Conservation (phyloP, 2,329 filamentous ascomycete species). For the Microdochium bolleyi region DNA sequence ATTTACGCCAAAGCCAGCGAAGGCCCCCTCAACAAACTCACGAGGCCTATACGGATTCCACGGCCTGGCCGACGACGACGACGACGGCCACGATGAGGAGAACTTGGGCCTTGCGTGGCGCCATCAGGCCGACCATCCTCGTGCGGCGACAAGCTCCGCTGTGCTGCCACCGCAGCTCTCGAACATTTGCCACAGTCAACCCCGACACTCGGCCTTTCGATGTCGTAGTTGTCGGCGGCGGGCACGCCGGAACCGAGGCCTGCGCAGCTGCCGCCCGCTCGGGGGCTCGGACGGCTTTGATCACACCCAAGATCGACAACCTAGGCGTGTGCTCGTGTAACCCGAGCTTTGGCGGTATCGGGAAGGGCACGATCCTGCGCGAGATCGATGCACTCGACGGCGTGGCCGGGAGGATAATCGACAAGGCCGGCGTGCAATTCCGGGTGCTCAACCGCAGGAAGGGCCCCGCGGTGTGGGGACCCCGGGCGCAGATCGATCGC, state of each 20-base stretch:
- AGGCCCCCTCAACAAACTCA: not conserved
- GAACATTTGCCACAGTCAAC: slow-evolving; percentile 21
- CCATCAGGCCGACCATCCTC: slow-evolving; percentile 13
- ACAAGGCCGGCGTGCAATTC: slow-evolving; percentile 94
- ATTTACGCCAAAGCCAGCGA: not conserved
- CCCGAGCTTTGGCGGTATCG: slow-evolving; percentile 95
- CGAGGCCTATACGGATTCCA: too few relatives aligned
- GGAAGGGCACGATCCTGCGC: slow-evolving; percentile 91
- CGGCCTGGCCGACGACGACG: not conserved
- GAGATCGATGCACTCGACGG: slow-evolving; percentile 95
- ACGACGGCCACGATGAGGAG: slow-evolving; percentile 15
- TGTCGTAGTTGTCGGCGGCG: slow-evolving; percentile 91
- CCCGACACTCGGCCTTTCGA: slow-evolving; percentile 59
- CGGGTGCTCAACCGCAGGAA: slow-evolving; percentile 81
- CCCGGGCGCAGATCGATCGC: slow-evolving; percentile 91
- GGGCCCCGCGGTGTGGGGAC: slow-evolving; percentile 94
- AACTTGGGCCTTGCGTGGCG: slow-evolving; percentile 17
- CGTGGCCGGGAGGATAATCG: slow-evolving; percentile 77
- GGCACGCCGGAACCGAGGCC: slow-evolving; percentile 92
- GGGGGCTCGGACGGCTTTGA: slow-evolving; percentile 79
- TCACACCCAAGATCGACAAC: slow-evolving; percentile 83
- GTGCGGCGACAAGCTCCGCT: slow-evolving; percentile 7
- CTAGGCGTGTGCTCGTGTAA: slow-evolving; percentile 95
- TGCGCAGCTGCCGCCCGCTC: slow-evolving; percentile 83
- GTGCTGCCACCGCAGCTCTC: slow-evolving; percentile 6